phyloP scores from a whole-genome alignment of 2,329 filamentous ascomycete genomes.

The Fusarium sarcochroum region DNA sequence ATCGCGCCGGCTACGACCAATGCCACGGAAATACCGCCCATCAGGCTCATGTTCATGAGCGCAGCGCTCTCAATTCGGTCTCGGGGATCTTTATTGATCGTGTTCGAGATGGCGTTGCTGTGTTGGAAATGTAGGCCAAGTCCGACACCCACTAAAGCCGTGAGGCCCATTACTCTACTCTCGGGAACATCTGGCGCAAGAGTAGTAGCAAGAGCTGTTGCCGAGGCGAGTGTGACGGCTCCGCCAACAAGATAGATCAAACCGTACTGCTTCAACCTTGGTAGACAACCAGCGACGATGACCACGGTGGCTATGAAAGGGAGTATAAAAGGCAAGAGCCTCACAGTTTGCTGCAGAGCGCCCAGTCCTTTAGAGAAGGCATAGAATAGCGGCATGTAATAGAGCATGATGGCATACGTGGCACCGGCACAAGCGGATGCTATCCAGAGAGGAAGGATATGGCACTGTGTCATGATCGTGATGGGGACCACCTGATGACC shows the following conservation, averaged over 20 bases:
- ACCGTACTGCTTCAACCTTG: neutral
- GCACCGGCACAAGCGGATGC: slow-evolving; percentile 2
- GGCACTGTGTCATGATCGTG: neutral
- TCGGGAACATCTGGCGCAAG: neutral
- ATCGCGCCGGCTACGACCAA: slow-evolving; percentile 13
- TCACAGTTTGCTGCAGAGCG: slow-evolving; percentile 1
- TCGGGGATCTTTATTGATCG: slow-evolving; percentile 47
- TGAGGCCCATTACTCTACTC: slow-evolving; percentile 1
- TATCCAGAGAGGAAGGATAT: slow-evolving; percentile 3
- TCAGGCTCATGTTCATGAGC: slow-evolving; percentile 54
- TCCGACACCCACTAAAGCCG: neutral
- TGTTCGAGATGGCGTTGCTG: slow-evolving; percentile 49
- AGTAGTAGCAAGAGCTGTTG: neutral
- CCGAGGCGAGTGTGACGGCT: neutral
- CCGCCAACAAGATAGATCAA: neutral
- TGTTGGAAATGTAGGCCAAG: slow-evolving; percentile 8
- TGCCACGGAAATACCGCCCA: slow-evolving; percentile 39
- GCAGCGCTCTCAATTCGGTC: slow-evolving; percentile 50
- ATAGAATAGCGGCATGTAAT: slow-evolving; percentile 12
- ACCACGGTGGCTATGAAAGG: neutral
- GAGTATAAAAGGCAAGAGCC: neutral
- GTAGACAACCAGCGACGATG: neutral
- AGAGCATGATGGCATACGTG: neutral
- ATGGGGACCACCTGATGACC: neutral
- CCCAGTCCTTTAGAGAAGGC: neutral